phyloP scores from a whole-genome alignment of 1,284 basidiomycete genomes.

The Fomes fomentarius region DNA sequence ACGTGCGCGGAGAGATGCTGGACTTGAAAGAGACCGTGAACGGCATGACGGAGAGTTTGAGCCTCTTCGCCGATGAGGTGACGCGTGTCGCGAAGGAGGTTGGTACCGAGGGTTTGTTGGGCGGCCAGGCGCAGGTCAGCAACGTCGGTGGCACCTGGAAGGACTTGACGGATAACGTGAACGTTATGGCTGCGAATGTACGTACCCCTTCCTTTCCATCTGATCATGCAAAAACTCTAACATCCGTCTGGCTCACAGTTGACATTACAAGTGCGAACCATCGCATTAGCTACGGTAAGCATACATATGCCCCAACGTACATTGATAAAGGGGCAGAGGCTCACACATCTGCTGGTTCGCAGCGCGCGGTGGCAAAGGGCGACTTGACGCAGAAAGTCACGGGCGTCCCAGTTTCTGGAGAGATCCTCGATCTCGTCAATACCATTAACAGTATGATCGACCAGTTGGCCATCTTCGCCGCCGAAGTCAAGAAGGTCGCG shows the following conservation, averaged over 20 bases:
- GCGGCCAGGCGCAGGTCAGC: slow-evolving; percentile 85
- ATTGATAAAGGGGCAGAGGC: no score
- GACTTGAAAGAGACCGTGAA: slow-evolving; percentile 89
- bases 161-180: slow-evolving; percentile 94
- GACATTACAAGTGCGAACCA: slow-evolving; percentile 94
- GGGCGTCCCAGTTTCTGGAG: slow-evolving; percentile 92
- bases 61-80: slow-evolving; percentile 88
- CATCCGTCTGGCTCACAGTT: slow-evolving; percentile 67
- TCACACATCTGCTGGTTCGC: background rate
- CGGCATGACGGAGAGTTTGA: slow-evolving; percentile 88
- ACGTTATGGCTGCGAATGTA: slow-evolving; percentile 85
- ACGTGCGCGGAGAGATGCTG: slow-evolving; percentile 89
- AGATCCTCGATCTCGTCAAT: slow-evolving; percentile 92
- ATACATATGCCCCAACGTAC: no score
- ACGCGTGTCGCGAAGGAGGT: slow-evolving; percentile 89
- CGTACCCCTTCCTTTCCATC: slow-evolving; percentile 30
- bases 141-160: slow-evolving; percentile 99
- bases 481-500: slow-evolving; percentile 95
- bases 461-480: slow-evolving; percentile 91
- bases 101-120: slow-evolving; percentile 88
- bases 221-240: no score
- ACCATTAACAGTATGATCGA: slow-evolving; percentile 98
- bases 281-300: slow-evolving; percentile 86
- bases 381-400: slow-evolving; percentile 94
- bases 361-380: slow-evolving; percentile 93